Conservation (phyloP, 768 basidiomycete genomes). For the Xerocomellus amylosporus region DNA sequence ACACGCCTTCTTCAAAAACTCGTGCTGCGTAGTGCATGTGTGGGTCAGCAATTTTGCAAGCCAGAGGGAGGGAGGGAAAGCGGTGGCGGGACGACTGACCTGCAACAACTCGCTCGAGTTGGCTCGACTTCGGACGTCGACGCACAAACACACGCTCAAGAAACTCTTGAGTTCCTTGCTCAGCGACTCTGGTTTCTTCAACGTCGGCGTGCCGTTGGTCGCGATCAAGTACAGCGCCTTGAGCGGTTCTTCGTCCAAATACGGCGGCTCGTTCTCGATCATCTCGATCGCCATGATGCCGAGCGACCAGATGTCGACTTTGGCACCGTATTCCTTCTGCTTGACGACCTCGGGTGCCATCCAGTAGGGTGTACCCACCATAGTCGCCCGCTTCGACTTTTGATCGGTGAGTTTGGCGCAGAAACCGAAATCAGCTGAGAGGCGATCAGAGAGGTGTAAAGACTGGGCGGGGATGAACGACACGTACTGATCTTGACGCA, state of each 20-base stretch:
- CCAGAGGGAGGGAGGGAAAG: not conserved
- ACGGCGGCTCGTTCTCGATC: constrained; percentile 97
- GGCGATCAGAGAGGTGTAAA: constrained; percentile 3
- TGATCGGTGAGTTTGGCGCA: constrained; percentile 95
- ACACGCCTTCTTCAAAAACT: constrained; percentile 91
- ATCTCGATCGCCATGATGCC: constrained; percentile 99
- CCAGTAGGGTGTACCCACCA: constrained; percentile 98
- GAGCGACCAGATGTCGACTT: constrained; percentile 95
- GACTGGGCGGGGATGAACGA: not conserved
- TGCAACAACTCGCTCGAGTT: constrained; percentile 83
- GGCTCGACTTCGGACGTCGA: constrained; percentile 91
- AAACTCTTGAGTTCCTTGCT: constrained; percentile 94
- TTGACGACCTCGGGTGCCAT: constrained; percentile 99
- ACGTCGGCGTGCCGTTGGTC: constrained; percentile 95
- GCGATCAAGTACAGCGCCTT: constrained; percentile 95
- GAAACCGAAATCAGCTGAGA: constrained; percentile 90
- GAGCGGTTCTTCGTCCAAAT: constrained; percentile 91
- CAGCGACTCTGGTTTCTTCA: constrained; percentile 92
- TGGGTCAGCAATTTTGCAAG: not conserved
- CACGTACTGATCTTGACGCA: constrained; percentile 95
- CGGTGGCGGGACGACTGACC: constrained; percentile 43
- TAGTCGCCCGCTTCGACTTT: constrained; percentile 96
- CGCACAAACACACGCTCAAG: constrained; percentile 96
- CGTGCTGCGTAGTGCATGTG: constrained; percentile 62
- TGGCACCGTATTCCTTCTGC: constrained; percentile 95